Conservation (phyloP, 371 early-diverging fungal species). For the Lichtheimia ornata region DNA sequence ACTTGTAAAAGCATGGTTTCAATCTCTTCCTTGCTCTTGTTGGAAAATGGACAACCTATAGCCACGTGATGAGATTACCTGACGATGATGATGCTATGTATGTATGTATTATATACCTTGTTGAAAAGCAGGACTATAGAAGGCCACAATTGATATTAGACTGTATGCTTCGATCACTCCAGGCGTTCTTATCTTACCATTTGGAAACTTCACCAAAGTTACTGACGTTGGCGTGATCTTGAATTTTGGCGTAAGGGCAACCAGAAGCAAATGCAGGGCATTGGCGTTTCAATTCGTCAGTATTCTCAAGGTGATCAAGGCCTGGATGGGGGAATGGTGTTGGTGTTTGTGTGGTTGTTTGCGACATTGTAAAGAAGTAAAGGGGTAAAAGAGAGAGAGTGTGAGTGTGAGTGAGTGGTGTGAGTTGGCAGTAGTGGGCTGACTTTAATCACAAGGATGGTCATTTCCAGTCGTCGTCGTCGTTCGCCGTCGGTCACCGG, state of each 20-base stretch:
- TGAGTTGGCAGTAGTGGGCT: no score
- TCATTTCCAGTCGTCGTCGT: no score
- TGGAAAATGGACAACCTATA: conserved; percentile 50
- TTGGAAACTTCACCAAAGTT: conserved; percentile 40
- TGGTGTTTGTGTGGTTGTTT: no score
- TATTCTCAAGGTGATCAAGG: conserved; percentile 32
- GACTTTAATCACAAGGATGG: no score
- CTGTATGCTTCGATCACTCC: neutral
- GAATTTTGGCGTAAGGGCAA: conserved; percentile 47
- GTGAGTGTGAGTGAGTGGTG: no score
- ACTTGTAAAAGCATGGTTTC: conserved; percentile 28
- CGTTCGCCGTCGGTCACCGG: no score
- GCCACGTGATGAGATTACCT: neutral
- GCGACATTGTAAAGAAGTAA: no score
- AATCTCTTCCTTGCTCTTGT: conserved; percentile 41
- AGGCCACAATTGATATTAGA: neutral
- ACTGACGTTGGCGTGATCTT: conserved; percentile 31
- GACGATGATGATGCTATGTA: neutral
- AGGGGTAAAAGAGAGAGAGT: no score
- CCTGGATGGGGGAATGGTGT: conserved; percentile 39
- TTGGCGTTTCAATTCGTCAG: conserved; percentile 41
- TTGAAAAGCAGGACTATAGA: conserved; percentile 47
- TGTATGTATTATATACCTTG: conserved; percentile 25
- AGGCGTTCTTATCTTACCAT: conserved; percentile 27
- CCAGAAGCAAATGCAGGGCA: conserved; percentile 54